These are phyloP conservation scores for Rhodofomes roseus DNA, from an alignment of 1,284 basidiomycete genomes.

Conservation along the genomic window DNA sequence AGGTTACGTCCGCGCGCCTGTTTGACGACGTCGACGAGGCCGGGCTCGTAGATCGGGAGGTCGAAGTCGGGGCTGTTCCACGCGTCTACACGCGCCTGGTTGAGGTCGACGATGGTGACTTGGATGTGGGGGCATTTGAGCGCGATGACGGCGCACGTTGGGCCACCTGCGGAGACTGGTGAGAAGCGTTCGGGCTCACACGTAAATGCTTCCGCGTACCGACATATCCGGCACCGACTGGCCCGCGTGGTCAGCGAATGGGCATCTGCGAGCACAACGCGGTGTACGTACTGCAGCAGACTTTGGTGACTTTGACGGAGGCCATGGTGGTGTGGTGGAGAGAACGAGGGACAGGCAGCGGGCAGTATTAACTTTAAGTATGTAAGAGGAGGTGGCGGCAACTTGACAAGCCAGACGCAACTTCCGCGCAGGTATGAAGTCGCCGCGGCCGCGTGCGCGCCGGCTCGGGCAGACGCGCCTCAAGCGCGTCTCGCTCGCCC, in stretches of 20 bases:
- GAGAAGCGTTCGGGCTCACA: constrained; percentile 6
- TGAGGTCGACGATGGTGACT: constrained; percentile 98
- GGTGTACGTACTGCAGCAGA: constrained; percentile 81
- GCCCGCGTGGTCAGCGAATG: constrained; percentile 5
- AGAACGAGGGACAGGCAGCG: constrained; percentile 11
- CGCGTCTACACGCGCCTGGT: constrained; percentile 90
- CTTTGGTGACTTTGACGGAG: constrained; percentile 73
- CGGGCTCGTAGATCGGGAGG: constrained; percentile 96
- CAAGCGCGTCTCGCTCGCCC: neutral
- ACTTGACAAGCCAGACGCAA: neutral
- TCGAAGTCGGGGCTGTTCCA: constrained; percentile 85
- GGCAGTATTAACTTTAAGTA: constrained; percentile 10
- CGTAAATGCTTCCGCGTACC: constrained; percentile 47
- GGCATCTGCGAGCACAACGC: constrained; percentile 6
- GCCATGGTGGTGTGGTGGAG: constrained; percentile 38
- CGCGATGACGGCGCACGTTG: constrained; percentile 95
- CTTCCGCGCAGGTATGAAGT: neutral
- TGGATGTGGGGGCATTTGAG: constrained; percentile 91
- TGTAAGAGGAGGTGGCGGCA: neutral
- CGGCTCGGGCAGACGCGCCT: neutral
- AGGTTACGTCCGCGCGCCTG: constrained; percentile 89
- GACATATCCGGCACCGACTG: constrained; percentile 96
- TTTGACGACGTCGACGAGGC: constrained; percentile 91
- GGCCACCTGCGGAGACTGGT: constrained; percentile 58
- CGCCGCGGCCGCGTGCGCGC: neutral